A percentile compares a stretch with the other conserved stretches of the same genome.
Evolutionary conservation across 1,284 basidiomycete genomes (phyloP).

Genomic region (Hemileia vastatrix): DNA sequence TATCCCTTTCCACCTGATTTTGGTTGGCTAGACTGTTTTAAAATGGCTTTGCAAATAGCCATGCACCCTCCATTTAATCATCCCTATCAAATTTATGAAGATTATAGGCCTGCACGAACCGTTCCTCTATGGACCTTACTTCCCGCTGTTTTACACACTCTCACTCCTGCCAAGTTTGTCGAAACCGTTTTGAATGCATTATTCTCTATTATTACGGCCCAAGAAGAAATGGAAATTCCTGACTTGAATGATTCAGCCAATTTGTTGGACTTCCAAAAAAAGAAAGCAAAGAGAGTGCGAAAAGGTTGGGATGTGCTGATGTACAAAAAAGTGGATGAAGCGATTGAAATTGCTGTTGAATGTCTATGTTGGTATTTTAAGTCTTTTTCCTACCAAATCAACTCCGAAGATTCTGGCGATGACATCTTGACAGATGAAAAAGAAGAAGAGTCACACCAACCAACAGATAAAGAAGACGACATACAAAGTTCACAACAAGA

Average conservation of each 20-base stretch:
- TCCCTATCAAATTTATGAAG: not conserved
- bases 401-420: too few species aligned
- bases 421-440: too few species aligned
- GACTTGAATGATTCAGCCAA: not conserved
- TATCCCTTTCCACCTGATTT: not conserved
- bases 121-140: slow-evolving; percentile 16
- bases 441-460: too few species aligned
- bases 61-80: not conserved
- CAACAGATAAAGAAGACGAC: too few species aligned
- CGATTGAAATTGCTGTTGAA: too few species aligned
- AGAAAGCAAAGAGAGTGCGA: not conserved
- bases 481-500: too few species aligned
- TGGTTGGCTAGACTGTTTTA: slow-evolving; percentile 1
- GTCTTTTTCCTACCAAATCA: too few species aligned
- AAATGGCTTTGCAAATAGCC: not conserved
- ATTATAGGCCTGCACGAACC: not conserved
- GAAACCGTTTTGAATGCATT: not conserved
- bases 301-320: slow-evolving; percentile 1
- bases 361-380: too few species aligned
- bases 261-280: not conserved
- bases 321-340: slow-evolving; percentile 5
- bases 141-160: not conserved
- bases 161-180: slow-evolving; percentile 5
- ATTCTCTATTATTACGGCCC: not conserved
- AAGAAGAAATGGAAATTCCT: not conserved